Base-by-base conservation (phyloP, 345 rosid species). In the Populus nigra region DNA sequence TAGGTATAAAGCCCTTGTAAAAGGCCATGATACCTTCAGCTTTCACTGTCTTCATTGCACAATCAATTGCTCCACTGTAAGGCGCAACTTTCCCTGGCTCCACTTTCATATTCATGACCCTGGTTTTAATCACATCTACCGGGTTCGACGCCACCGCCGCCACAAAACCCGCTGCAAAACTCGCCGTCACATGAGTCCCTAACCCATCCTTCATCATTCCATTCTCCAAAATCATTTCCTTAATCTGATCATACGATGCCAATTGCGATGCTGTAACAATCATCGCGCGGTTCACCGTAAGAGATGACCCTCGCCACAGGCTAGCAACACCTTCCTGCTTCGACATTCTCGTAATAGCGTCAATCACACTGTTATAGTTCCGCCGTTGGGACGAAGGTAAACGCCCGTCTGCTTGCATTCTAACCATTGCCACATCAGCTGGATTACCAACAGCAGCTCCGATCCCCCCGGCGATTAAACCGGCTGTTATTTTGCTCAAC, bases 391-490 rank as follows among this genome's bases (percentile, higher is more conserved):
- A 76, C 25, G 35, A 47, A 5, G 96, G 96, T 31, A 93, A 91
- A 10, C 94, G 80, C 4, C 95, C 94, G 79, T 93, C 97, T 2
- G 94, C 95, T 78, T 93, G 94, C 97, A 93, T 93, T 33, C 95
- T 81, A 16, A 93, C 92, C 97, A 93, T 93, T 31, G 95, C 94
- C 63, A 92, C 91, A 73, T 92, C 97, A 9, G 95, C 97, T 1
- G 97, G 95, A 76, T 90, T 92, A 3, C 97, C 97, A 0, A 93
- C 94, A 1, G 90, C 85, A 1, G 95, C 95, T 4, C 97, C 95
- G 43, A 93, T 45, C 11, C 86, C 95, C 5, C 95, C 97, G 27
- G 94, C 90, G 16, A 91, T 71, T 0, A 91, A 45, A 0, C 97
- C 95, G 0, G 95, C 93, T 0, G 81, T 77, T 67, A 93, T 87